Evolutionary conservation across 1,284 basidiomycete species (phyloP).

Genomic region (Erythrobasidium hasegawianum): DNA sequence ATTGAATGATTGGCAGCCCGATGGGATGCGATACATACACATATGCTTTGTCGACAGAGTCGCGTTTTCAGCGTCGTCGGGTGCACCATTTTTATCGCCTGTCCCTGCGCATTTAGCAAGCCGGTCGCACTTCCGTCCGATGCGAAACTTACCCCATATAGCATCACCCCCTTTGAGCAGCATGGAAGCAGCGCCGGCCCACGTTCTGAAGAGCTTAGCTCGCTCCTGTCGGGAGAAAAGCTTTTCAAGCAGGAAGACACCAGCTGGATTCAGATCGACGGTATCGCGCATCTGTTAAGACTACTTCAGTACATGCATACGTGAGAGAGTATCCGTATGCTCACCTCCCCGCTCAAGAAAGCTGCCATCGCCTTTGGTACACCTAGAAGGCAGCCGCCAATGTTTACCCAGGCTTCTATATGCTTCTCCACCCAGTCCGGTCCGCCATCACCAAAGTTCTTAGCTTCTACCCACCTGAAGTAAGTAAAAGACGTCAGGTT

Average conservation of each 20-base stretch:
- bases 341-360: constrained; percentile 74
- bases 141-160: constrained; percentile 70
- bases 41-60: constrained; percentile 44
- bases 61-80: constrained; percentile 66
- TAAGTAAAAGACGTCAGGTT: constrained; percentile 45
- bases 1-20: no score
- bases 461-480: constrained; percentile 88
- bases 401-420: constrained; percentile 50
- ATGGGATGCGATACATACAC: no score
- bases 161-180: constrained; percentile 71
- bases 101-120: neutral
- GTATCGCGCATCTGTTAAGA: constrained; percentile 59
- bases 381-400: constrained; percentile 80
- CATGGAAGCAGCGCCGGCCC: constrained; percentile 53
- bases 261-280: constrained; percentile 82
- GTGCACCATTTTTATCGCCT: constrained; percentile 52
- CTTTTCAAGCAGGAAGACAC: constrained; percentile 57
- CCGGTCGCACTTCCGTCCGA: neutral
- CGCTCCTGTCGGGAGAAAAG: constrained; percentile 82
- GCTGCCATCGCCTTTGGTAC: constrained; percentile 89
- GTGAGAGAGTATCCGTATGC: no score
- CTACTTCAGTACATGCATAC: no score
- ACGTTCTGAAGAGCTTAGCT: constrained; percentile 84
- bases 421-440: constrained; percentile 83
- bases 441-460: constrained; percentile 74